Evolutionary conservation across 2,329 filamentous ascomycete species (phyloP).

Genomic region (Juglanconis oblonga): DNA sequence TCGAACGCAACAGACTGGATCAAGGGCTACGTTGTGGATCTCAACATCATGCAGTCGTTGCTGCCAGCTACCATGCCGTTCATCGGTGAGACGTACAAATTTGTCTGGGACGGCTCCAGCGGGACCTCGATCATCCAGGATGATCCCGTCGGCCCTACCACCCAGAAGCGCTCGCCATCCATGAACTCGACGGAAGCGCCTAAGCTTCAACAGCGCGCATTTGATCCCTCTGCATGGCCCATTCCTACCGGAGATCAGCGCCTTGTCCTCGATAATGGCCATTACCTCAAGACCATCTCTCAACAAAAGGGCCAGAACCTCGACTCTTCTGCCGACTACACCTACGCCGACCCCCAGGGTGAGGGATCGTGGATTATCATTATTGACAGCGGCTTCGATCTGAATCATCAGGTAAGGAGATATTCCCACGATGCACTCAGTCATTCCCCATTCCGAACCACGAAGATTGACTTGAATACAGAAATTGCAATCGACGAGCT

Average conservation of each 20-base stretch:
- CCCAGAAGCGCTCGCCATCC: neutral
- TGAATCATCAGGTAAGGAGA: neutral
- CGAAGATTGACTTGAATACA: neutral
- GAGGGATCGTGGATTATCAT: slow-evolving; percentile 6
- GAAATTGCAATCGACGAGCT: neutral
- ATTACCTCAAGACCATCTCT: slow-evolving; percentile 6
- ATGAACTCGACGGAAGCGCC: neutral
- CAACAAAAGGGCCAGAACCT: slow-evolving; percentile 9
- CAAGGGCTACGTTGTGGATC: slow-evolving; percentile 5
- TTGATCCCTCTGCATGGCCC: neutral
- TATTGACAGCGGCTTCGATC: slow-evolving; percentile 7
- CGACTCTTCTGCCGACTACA: neutral
- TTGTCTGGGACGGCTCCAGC: slow-evolving; percentile 1
- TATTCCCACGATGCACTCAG: no score
- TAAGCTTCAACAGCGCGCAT: neutral
- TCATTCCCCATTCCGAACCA: neutral
- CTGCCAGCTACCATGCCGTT: slow-evolving; percentile 7
- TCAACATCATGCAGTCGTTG: slow-evolving; percentile 9
- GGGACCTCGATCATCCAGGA: neutral
- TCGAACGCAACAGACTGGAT: neutral
- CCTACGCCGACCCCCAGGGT: slow-evolving; percentile 4
- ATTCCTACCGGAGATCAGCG: neutral
- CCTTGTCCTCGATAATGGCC: neutral
- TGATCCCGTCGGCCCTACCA: neutral
- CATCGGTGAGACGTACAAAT: neutral